phyloP scores from a whole-genome alignment of 176 grass and related monocot genomes.

The Oryza brachyantha region DNA sequence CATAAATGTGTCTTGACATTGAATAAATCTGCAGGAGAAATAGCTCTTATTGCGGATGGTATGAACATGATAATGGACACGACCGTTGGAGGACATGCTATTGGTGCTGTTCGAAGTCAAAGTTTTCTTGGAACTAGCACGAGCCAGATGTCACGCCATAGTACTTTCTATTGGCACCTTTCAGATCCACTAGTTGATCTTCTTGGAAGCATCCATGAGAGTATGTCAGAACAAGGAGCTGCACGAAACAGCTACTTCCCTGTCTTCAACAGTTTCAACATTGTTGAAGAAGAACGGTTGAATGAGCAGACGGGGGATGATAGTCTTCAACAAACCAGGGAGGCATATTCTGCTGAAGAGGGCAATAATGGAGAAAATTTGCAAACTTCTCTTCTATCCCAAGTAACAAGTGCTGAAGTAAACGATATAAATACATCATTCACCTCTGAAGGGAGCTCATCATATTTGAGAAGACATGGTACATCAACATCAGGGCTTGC shows the following conservation, averaged over 20 bases:
- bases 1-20: constrained; percentile 29
- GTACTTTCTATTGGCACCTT: constrained; percentile 57
- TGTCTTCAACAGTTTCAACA: constrained; percentile 69
- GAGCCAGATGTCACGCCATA: constrained; percentile 52
- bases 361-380: constrained; percentile 49
- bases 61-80: constrained; percentile 41
- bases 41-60: constrained; percentile 74
- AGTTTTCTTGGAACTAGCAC: constrained; percentile 45
- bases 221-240: constrained; percentile 59
- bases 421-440: constrained; percentile 53
- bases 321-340: constrained; percentile 50
- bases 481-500: constrained; percentile 36
- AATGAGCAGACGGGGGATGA: constrained; percentile 54
- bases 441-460: constrained; percentile 46
- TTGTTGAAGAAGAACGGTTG: constrained; percentile 52
- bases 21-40: constrained; percentile 64
- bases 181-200: constrained; percentile 81
- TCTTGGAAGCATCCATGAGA: constrained; percentile 84
- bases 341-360: constrained; percentile 24
- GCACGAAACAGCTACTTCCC: constrained; percentile 61
- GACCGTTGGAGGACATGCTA: constrained; percentile 40
- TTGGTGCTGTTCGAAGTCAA: constrained; percentile 42
- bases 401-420: constrained; percentile 47
- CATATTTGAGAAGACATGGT: constrained; percentile 50
- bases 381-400: constrained; percentile 63